phyloP scores from a whole-genome alignment of 805 yeast genomes.

The Myxozyma neglecta region DNA sequence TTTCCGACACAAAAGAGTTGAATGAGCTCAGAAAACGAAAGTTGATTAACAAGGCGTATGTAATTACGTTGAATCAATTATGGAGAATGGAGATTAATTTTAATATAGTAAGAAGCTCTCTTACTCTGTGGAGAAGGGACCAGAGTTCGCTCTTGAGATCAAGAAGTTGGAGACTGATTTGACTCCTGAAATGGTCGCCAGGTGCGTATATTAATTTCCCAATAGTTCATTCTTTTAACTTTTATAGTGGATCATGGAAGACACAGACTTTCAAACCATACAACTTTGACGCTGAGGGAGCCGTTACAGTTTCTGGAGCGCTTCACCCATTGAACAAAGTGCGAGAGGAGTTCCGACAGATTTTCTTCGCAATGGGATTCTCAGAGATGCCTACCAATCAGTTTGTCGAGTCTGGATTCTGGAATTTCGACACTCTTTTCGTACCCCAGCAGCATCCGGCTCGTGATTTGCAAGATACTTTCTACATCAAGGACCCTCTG shows the following conservation, averaged over 20 bases:
- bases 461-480: constrained; percentile 97
- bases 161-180: constrained; percentile 86
- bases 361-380: constrained; percentile 97
- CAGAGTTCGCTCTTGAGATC: constrained; percentile 78
- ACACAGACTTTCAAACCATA: constrained; percentile 85
- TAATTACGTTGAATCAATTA: neutral
- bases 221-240: neutral
- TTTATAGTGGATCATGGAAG: constrained; percentile 69
- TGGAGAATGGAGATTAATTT: neutral
- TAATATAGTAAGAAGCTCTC: constrained; percentile 62
- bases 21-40: constrained; percentile 93
- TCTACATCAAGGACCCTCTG: constrained; percentile 91
- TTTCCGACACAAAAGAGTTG: constrained; percentile 63
- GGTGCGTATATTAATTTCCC: neutral
- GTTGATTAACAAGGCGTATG: constrained; percentile 53
- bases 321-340: constrained; percentile 96
- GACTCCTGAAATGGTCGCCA: constrained; percentile 84
- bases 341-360: constrained; percentile 95
- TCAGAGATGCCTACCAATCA: constrained; percentile 99
- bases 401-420: constrained; percentile 96
- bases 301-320: constrained; percentile 83
- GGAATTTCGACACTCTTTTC: constrained; percentile 95
- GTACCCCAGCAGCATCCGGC: constrained; percentile 99
- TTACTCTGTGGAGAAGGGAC: constrained; percentile 74
- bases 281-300: constrained; percentile 94